Conservation (phyloP, 2,329 filamentous ascomycete species). For the Zasmidium angulare region DNA sequence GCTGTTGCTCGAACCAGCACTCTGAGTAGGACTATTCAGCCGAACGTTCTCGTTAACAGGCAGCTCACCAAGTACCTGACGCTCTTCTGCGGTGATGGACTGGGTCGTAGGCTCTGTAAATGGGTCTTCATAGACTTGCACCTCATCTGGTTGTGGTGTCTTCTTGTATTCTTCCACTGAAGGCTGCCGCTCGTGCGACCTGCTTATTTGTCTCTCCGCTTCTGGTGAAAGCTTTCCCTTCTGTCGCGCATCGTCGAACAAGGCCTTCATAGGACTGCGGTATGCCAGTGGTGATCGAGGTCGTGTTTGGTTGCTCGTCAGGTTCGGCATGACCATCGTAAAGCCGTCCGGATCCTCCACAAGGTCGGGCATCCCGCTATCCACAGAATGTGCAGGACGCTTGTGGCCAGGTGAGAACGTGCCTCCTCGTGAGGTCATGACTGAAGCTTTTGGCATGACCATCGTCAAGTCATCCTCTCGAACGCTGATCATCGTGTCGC, state of each 20-base stretch:
- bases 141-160: constrained; percentile 38
- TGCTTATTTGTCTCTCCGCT: constrained; percentile 17
- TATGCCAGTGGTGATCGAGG: constrained; percentile 31
- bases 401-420: constrained; percentile 36
- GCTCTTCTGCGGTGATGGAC: constrained; percentile 29
- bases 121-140: constrained; percentile 56
- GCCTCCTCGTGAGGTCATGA: constrained; percentile 26
- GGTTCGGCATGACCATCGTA: constrained; percentile 51
- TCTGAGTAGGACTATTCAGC: constrained; percentile 30
- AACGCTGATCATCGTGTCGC: constrained; percentile 26
- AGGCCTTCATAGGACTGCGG: constrained; percentile 33
- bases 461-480: constrained; percentile 49
- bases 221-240: constrained; percentile 25
- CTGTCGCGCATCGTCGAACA: constrained; percentile 34
- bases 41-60: constrained; percentile 49
- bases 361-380: constrained; percentile 37
- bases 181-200: neutral
- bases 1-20: constrained; percentile 29
- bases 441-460: constrained; percentile 44
- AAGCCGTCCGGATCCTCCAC: constrained; percentile 46
- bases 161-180: neutral
- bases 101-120: constrained; percentile 41
- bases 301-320: constrained; percentile 22
- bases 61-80: constrained; percentile 51
- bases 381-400: constrained; percentile 40